Conservation (phyloP, 225 moss, liverwort and hornwort genomes). For the Lunularia cruciata region DNA sequence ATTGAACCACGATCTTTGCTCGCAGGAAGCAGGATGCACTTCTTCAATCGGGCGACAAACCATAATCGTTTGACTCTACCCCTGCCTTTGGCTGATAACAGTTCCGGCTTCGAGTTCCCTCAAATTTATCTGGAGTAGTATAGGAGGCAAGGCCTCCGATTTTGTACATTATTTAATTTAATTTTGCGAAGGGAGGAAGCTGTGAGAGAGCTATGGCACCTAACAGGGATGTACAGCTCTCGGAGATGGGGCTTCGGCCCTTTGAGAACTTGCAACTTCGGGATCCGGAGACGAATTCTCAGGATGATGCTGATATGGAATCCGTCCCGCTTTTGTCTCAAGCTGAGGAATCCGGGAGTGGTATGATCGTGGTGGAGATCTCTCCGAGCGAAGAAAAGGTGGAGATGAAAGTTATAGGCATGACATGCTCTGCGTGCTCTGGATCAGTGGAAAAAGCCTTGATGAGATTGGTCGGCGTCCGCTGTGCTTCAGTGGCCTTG, state of each 20-base stretch:
- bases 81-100: no score
- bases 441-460: slow-evolving; percentile 79
- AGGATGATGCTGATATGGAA: slow-evolving; percentile 32
- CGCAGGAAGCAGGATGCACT: no score
- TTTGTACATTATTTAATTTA: no score
- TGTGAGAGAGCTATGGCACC: slow-evolving; percentile 48
- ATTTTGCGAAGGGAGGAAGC: not conserved
- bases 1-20: no score
- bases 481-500: slow-evolving; percentile 70
- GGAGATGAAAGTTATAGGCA: slow-evolving; percentile 75
- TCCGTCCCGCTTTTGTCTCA: slow-evolving; percentile 34
- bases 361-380: slow-evolving; percentile 26
- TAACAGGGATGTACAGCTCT: slow-evolving; percentile 60
- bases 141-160: no score
- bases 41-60: no score
- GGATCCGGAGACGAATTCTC: not conserved
- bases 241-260: slow-evolving; percentile 40
- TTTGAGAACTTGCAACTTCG: not conserved
- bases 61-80: no score
- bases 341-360: not conserved
- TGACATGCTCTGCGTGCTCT: slow-evolving; percentile 95
- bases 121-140: no score
- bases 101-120: no score
- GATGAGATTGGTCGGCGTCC: slow-evolving; percentile 61
- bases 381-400: slow-evolving; percentile 42